These are phyloP conservation scores for Kwoniella europaea DNA, from an alignment of 768 basidiomycete species.

Conservation along the genomic window DNA sequence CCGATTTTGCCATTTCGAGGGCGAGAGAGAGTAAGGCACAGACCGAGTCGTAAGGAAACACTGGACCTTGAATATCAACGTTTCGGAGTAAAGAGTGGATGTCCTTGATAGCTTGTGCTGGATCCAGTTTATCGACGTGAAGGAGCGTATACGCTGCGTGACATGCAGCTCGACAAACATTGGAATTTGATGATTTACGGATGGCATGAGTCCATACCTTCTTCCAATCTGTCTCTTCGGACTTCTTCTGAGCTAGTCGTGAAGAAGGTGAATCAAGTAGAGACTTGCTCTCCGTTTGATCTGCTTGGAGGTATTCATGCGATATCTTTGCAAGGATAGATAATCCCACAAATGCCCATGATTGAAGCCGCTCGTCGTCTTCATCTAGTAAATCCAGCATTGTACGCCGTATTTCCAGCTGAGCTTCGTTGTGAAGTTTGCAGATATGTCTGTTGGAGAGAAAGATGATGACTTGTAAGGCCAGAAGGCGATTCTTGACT, in stretches of 20 bases:
- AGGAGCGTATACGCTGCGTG: constrained; percentile 70
- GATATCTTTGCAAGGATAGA: constrained; percentile 61
- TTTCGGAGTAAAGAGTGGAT: constrained; percentile 80
- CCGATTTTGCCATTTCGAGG: constrained; percentile 74
- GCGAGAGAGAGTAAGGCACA: constrained; percentile 77
- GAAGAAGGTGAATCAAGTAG: constrained; percentile 7
- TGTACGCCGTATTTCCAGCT: constrained; percentile 64
- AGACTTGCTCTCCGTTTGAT: background rate
- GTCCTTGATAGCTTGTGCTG: constrained; percentile 69
- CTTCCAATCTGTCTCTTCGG: constrained; percentile 44
- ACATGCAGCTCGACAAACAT: constrained; percentile 78
- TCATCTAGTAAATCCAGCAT: constrained; percentile 69
- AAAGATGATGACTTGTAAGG: constrained; percentile 80
- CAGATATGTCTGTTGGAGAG: constrained; percentile 79
- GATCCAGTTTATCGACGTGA: constrained; percentile 59
- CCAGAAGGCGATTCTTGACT: constrained; percentile 57
- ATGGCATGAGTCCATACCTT: constrained; percentile 80
- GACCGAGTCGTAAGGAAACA: constrained; percentile 84
- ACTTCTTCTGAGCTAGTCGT: background rate
- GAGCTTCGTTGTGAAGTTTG: constrained; percentile 66
- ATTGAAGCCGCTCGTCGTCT: constrained; percentile 72
- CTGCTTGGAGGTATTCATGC: background rate
- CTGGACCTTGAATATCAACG: constrained; percentile 86
- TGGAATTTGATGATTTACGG: constrained; percentile 71
- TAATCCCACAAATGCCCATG: constrained; percentile 82